Base-by-base conservation (phyloP, 1,284 basidiomycete genomes). In the Boletus mariae region DNA sequence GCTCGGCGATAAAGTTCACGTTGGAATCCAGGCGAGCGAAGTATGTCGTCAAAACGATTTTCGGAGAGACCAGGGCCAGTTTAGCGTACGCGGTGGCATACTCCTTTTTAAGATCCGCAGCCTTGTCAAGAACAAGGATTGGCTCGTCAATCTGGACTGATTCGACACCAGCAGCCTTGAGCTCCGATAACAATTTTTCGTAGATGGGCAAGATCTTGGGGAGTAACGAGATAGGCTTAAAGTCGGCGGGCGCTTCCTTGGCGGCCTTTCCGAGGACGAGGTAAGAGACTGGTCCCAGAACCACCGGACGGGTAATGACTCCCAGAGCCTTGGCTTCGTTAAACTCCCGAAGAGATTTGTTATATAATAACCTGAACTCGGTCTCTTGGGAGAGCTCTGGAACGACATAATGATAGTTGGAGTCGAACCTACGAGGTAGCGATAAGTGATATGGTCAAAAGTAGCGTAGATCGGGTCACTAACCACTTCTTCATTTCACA, bases 381-480 rank as follows among this genome's bases (percentile, higher is more conserved):
- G 91, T 93, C 67, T 82, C 79, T 57, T 94, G 90, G 23, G 92
- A 91, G 75, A 99, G 85, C 79, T 99, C 97, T 57, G 95, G 96
- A 59, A 98, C 96, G 75, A 99, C 94, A 71, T 90, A 96, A 81
- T 99, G 97, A 82, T 99, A 99, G 86, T 99, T 99, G 54, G 95
- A 98, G 79, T 99, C 96, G 75, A 98, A 99, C 94, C 93, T 93
- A 61, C 44, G 15, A 48, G 10, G 6, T 44, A 64, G 52, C 56
- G 40, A 37, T 51, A 43, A 64, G 52, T 15, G 26, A 50, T 45
- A 23, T 52, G 29, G 44, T 52, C 20, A 57, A 43, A 45, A 32
- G 25, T 12, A 48, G 54, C 40, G 32, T 51, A 50, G 29, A 32
- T 26, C 3, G 20, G 55, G 50, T 45, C 45, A 75, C 82, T 58